These are phyloP conservation scores for Camillea tinctor DNA, from an alignment of 2,329 filamentous ascomycete species.

Conservation along the genomic window DNA sequence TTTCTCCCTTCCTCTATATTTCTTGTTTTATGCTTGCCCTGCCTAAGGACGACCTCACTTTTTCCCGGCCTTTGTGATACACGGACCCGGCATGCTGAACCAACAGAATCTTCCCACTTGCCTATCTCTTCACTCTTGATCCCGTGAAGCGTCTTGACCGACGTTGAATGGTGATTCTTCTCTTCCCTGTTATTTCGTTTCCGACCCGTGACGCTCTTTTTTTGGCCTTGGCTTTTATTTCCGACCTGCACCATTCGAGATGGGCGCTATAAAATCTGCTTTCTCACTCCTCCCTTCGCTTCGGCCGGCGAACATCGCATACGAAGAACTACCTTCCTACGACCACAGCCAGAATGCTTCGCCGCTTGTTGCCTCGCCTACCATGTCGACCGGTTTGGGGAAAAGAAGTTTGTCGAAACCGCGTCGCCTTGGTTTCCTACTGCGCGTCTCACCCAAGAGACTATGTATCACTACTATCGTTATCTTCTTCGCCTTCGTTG, in stretches of 20 bases:
- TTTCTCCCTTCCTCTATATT: background rate
- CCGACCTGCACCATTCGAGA: conserved; percentile 1
- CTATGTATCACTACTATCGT: conserved; percentile 19
- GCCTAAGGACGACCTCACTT: background rate
- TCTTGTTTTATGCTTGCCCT: background rate
- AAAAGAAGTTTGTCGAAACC: conserved; percentile 12
- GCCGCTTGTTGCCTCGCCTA: conserved; percentile 14
- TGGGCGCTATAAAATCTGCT: conserved; percentile 19
- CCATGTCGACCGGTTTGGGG: conserved; percentile 20
- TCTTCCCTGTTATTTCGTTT: background rate
- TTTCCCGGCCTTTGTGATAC: background rate
- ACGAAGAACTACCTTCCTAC: conserved; percentile 23
- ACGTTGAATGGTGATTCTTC: conserved; percentile 5
- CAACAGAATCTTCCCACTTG: conserved; percentile 7
- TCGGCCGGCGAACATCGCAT: conserved; percentile 7
- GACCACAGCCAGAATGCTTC: conserved; percentile 22
- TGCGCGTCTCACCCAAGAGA: conserved; percentile 26
- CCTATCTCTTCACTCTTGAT: conserved; percentile 8
- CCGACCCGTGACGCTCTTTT: background rate
- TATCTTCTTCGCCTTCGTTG: conserved; percentile 19
- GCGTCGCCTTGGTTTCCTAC: conserved; percentile 18
- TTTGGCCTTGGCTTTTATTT: background rate
- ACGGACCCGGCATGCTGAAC: conserved; percentile 14
- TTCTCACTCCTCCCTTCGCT: conserved; percentile 21
- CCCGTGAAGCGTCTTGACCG: conserved; percentile 10